Evolutionary conservation across 257 asterid species (phyloP).

Genomic region (Gentiana dahurica): DNA sequence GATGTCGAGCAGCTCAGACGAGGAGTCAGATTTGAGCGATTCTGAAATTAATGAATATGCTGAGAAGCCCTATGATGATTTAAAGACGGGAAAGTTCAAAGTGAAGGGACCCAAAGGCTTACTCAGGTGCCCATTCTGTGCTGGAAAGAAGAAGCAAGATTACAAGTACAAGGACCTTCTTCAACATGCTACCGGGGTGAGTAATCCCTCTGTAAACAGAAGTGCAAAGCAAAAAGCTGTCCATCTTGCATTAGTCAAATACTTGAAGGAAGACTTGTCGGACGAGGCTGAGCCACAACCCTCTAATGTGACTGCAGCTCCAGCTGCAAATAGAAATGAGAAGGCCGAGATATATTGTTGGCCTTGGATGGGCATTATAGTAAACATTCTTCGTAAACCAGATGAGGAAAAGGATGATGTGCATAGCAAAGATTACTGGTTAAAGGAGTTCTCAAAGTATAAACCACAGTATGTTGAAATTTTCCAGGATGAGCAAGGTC

Average conservation of each 20-base stretch:
- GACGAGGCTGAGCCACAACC: slow-evolving; percentile 48
- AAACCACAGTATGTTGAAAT: slow-evolving; percentile 37
- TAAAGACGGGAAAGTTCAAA: slow-evolving; percentile 54
- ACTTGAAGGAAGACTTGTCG: slow-evolving; percentile 42
- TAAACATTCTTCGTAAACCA: slow-evolving; percentile 34
- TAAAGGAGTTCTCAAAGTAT: slow-evolving; percentile 33
- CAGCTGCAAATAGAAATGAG: slow-evolving; percentile 22
- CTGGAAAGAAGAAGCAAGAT: slow-evolving; percentile 91
- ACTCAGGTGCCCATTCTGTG: slow-evolving; percentile 91
- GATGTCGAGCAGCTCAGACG: slow-evolving; percentile 34
- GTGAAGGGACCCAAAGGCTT: slow-evolving; percentile 74
- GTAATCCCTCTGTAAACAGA: slow-evolving; percentile 41
- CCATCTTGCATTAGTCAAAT: slow-evolving; percentile 66
- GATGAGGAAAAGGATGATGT: slow-evolving; percentile 14
- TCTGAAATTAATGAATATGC: slow-evolving; percentile 71
- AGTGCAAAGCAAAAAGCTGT: slow-evolving; percentile 65
- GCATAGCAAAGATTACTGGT: slow-evolving; percentile 28
- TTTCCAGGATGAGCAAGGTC: slow-evolving; percentile 29
- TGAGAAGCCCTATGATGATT: slow-evolving; percentile 62
- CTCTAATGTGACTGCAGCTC: slow-evolving; percentile 24
- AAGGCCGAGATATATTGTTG: slow-evolving; percentile 52
- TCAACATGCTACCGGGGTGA: slow-evolving; percentile 81
- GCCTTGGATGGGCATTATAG: slow-evolving; percentile 79
- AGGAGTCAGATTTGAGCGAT: slow-evolving; percentile 74
- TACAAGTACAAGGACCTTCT: slow-evolving; percentile 73